Conservation (phyloP, 306 rosid species). For the Cucumis melo region DNA sequence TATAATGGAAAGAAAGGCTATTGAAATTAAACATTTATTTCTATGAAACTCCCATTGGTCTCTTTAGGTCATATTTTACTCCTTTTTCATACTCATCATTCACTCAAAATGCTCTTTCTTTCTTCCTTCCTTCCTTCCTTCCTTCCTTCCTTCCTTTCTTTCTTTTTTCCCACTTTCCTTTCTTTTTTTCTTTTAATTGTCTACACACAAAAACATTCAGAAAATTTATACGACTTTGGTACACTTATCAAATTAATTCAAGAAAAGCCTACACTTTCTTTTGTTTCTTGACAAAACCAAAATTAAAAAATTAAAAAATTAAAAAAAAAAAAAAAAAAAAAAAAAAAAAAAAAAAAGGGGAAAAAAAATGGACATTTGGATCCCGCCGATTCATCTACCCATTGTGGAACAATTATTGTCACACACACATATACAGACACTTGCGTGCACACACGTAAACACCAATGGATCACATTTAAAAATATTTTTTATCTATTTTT, state of each 20-base stretch:
- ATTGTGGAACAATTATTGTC: background rate
- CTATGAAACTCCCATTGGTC: background rate
- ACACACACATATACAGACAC: background rate
- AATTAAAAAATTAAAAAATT: too few species aligned
- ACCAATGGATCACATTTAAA: too few species aligned
- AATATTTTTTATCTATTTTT: too few species aligned
- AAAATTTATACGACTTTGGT: background rate
- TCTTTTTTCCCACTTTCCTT: background rate
- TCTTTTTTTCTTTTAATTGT: background rate
- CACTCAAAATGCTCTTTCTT: background rate
- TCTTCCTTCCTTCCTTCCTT: background rate
- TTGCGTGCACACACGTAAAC: too few species aligned
- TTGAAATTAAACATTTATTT: background rate
- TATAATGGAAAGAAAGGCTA: background rate
- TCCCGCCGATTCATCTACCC: background rate
- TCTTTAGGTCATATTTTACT: background rate
- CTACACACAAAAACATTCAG: background rate
- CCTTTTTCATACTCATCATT: background rate
- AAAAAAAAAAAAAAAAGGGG: too few species aligned
- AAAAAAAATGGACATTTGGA: background rate
- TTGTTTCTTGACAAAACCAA: background rate
- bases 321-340: too few species aligned
- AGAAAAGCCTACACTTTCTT: background rate
- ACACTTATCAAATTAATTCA: background rate
- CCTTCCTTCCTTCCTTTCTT: too few species aligned